Conservation (phyloP, 495 filamentous ascomycete genomes). For the Talaromyces ruber region DNA sequence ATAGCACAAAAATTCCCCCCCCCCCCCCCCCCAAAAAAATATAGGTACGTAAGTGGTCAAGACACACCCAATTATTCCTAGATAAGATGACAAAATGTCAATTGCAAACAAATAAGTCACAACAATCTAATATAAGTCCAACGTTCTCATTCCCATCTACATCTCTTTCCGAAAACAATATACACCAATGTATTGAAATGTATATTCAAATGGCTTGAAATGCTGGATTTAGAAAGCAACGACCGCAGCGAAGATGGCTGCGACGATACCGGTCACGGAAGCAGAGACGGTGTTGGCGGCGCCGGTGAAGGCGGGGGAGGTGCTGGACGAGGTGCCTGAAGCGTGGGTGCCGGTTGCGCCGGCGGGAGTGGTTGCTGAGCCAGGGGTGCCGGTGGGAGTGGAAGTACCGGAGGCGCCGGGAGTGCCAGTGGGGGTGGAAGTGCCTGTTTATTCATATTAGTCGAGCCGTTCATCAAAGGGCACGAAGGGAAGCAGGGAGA, state of each 20-base stretch:
- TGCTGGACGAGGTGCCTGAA: conserved; percentile 10
- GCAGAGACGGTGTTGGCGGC: conserved; percentile 21
- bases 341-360: conserved; percentile 4
- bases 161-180: not conserved
- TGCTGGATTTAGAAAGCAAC: conserved; percentile 21
- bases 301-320: conserved; percentile 11
- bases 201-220: not conserved
- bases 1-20: too few species aligned
- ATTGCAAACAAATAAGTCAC: not conserved
- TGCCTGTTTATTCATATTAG: not conserved
- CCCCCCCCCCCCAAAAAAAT: too few species aligned
- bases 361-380: conserved; percentile 5
- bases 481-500: not conserved
- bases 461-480: not conserved
- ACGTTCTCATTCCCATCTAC: not conserved
- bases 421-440: conserved; percentile 4
- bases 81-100: not conserved
- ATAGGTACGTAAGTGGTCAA: not conserved
- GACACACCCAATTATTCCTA: not conserved
- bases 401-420: conserved; percentile 1
- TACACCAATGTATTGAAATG: not conserved
- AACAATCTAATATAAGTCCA: not conserved
- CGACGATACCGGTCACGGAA: conserved; percentile 23
- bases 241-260: conserved; percentile 20
- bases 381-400: conserved; percentile 7